Evolutionary conservation across 768 basidiomycete genomes (phyloP).

Genomic region (Trametes maxima): DNA sequence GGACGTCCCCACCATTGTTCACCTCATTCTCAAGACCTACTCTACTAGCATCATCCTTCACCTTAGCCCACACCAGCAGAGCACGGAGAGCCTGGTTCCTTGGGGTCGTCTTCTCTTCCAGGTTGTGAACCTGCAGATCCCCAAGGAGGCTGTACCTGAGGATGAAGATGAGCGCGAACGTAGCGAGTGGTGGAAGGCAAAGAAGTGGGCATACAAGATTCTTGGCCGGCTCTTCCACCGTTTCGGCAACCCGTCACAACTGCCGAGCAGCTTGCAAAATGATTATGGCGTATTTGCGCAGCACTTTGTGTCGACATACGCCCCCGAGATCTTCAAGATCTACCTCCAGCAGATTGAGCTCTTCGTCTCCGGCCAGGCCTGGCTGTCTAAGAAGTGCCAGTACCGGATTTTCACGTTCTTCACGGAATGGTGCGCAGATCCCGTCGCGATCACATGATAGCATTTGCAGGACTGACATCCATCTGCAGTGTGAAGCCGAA

Average conservation of each 20-base stretch:
- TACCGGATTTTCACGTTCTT: constrained; percentile 86
- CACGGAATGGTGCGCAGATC: constrained; percentile 70
- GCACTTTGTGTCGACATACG: constrained; percentile 76
- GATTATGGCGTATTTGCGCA: constrained; percentile 74
- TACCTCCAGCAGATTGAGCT: constrained; percentile 75
- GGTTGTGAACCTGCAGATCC: constrained; percentile 73
- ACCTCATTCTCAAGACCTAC: constrained; percentile 87
- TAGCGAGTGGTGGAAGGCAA: constrained; percentile 88
- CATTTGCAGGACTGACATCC: constrained; percentile 5
- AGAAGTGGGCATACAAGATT: constrained; percentile 91
- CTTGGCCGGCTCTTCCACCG: constrained; percentile 80
- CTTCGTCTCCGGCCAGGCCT: constrained; percentile 70
- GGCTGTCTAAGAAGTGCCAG: constrained; percentile 83
- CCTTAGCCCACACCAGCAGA: constrained; percentile 75
- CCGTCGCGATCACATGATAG: background rate
- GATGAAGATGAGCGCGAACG: constrained; percentile 77
- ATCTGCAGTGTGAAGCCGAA: constrained; percentile 81
- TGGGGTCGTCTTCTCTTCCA: constrained; percentile 87
- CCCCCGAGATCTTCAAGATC: constrained; percentile 83
- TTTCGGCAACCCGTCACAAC: constrained; percentile 88
- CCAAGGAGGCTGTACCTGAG: constrained; percentile 63
- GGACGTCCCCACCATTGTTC: constrained; percentile 82
- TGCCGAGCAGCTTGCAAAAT: constrained; percentile 69
- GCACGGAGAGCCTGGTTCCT: constrained; percentile 72
- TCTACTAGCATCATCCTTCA: constrained; percentile 78